Percentiles rank a stretch among this genome's conserved stretches.
Evolutionary conservation across 2,329 filamentous ascomycete genomes (phyloP).

Genomic region (Penicillium sp.): DNA sequence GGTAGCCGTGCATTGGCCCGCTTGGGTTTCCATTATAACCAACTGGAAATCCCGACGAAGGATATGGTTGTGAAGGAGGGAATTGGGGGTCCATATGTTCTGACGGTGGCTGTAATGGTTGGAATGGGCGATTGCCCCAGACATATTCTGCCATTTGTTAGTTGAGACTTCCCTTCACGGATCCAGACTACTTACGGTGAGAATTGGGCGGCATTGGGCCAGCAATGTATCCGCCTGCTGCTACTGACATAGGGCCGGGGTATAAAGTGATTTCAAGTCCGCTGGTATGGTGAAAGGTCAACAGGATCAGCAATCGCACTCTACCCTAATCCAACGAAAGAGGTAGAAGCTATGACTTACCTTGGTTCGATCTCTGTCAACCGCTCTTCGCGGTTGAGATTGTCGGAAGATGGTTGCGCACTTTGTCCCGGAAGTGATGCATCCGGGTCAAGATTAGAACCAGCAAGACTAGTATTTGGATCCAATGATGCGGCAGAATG

Average conservation of each 20-base stretch:
- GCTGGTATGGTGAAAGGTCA: conserved; percentile 9
- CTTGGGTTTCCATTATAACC: conserved; percentile 27
- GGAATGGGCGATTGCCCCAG: conserved; percentile 31
- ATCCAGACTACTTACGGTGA: conserved; percentile 24
- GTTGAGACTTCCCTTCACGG: neutral
- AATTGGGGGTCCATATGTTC: conserved; percentile 29
- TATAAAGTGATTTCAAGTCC: conserved; percentile 18
- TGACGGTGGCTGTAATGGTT: conserved; percentile 28
- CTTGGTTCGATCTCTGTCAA: conserved; percentile 4
- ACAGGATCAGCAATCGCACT: neutral
- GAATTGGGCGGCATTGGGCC: conserved; percentile 32
- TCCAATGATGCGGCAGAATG: conserved; percentile 11
- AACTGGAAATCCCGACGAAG: conserved; percentile 23
- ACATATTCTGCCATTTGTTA: conserved; percentile 29
- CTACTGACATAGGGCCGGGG: conserved; percentile 20
- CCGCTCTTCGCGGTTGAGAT: conserved; percentile 5
- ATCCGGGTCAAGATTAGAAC: conserved; percentile 6
- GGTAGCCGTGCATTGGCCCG: conserved; percentile 17
- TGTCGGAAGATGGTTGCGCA: conserved; percentile 7
- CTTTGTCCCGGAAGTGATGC: conserved; percentile 4
- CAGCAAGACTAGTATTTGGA: conserved; percentile 6
- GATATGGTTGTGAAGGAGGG: conserved; percentile 25
- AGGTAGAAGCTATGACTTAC: conserved; percentile 8
- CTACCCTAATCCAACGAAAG: neutral
- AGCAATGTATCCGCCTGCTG: conserved; percentile 23